Evolutionary conservation across 257 asterid species (phyloP).

Genomic region (Rubia yunnanensis): DNA sequence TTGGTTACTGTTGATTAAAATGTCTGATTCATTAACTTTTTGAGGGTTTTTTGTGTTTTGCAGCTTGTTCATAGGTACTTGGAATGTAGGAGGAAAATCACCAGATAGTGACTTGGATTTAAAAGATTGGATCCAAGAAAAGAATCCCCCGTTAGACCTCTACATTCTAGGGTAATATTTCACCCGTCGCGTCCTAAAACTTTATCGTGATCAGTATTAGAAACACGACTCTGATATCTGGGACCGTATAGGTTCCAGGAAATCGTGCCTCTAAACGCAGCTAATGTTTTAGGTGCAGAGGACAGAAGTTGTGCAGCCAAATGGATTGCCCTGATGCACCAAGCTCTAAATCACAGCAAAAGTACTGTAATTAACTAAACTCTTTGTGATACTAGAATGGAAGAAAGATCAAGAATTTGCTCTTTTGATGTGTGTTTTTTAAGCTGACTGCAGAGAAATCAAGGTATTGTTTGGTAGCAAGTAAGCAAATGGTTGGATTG

Average conservation of each 20-base stretch:
- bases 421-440: neutral
- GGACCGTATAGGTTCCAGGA: constrained; percentile 1
- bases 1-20: neutral
- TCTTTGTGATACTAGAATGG: neutral
- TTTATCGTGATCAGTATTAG: neutral
- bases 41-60: neutral
- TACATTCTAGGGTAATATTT: neutral
- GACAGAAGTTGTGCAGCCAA: neutral
- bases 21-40: neutral
- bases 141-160: neutral
- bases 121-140: neutral
- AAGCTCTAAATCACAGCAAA: constrained; percentile 3
- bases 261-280: constrained; percentile 7
- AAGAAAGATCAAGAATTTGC: neutral
- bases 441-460: neutral
- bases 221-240: neutral
- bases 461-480: neutral
- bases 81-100: constrained; percentile 6
- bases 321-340: constrained; percentile 3
- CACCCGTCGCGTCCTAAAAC: neutral
- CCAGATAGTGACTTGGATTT: neutral
- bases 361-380: neutral
- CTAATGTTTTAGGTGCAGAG: constrained; percentile 3
- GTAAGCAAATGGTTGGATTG: constrained; percentile 4
- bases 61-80: constrained; percentile 1